Base-by-base conservation (phyloP, 2,329 filamentous ascomycete genomes). In the Colletotrichum simmondsii region DNA sequence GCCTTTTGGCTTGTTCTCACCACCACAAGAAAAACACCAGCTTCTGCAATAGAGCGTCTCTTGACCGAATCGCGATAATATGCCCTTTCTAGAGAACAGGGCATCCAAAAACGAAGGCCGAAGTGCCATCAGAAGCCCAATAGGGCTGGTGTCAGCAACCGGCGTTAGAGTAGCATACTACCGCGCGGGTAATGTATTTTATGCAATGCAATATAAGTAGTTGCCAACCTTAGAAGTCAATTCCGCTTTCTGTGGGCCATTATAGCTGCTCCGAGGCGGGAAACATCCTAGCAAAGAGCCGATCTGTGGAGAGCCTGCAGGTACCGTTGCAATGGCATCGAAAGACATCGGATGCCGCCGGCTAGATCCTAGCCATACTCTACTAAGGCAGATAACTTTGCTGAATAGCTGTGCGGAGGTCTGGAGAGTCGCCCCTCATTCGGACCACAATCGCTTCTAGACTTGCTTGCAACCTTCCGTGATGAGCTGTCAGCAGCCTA, bases 301-400 rank as follows among this genome's bases (percentile, higher is more conserved):
- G 28, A 67, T 61, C 30, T 54, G 30, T 56, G 30, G 46, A 16
- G 57, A 53, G 26, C 59, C 37, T 60, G 28, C 26, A 53, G 65
- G 54, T 60, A 67, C 32, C 22, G 56, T 67, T 28, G 42, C 56
- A 68, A 54, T 62, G 35, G 30, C 42, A 49, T n/a, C 19, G 16
- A 49, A n/a, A 49, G 42, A n/a, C 42, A 19, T 49, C 42, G 16
- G 42, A 49, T 42, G 37, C 37, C 37, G 14, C 37, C 37, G 37
- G 14, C 37, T 42, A 42, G 37, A 42, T 42, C 37, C 37, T 7
- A 42, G 37, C 37, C 14, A 42, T 42, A 42, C 37, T 42, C 14
- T 42, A 42, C 14, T 5, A 42, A 42, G 37, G 14, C 14, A 16
- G 37, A 42, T 7, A 7, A 16, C 37, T 42, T 42, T 42, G 14